Evolutionary conservation across 2,329 filamentous ascomycete species (phyloP).

Genomic region (Ustilaginoidea virens): DNA sequence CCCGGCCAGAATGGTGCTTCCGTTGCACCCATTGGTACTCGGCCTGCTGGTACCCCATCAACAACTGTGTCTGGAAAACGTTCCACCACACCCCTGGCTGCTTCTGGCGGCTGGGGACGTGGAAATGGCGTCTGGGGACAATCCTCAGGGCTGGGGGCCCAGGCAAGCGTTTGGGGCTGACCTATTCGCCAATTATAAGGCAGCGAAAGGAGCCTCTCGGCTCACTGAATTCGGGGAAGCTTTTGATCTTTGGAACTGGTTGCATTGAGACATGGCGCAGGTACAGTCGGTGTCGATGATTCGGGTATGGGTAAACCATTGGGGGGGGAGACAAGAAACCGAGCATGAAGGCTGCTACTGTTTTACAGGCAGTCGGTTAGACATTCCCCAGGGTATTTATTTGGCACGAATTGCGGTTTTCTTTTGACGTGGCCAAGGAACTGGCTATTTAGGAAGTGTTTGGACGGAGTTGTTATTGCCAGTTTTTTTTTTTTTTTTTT

Average conservation of each 20-base stretch:
- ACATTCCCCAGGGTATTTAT: no score
- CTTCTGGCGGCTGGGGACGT: slow-evolving; percentile 71
- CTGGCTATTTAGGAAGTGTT: no score
- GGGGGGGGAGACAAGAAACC: background rate
- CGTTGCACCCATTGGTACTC: slow-evolving; percentile 87
- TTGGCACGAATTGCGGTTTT: no score
- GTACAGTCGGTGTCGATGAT: slow-evolving; percentile 4
- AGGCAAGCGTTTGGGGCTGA: slow-evolving; percentile 90
- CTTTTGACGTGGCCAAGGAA: no score
- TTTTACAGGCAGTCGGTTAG: no score
- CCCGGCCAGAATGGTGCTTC: slow-evolving; percentile 40
- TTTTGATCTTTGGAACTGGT: slow-evolving; percentile 1
- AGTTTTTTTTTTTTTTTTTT: no score
- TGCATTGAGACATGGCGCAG: slow-evolving; percentile 4
- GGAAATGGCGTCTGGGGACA: slow-evolving; percentile 75
- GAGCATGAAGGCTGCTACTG: no score
- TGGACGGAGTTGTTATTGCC: no score
- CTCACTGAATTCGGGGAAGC: background rate
- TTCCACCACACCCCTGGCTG: slow-evolving; percentile 80
- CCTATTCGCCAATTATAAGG: background rate
- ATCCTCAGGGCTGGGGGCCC: slow-evolving; percentile 66
- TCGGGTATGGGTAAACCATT: no score
- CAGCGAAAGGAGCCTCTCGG: background rate
- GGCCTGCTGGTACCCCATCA: slow-evolving; percentile 49
- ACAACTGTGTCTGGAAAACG: slow-evolving; percentile 47